A percentile compares a stretch with the other conserved stretches of the same genome.
These are phyloP conservation scores for Selenicereus undatus DNA, from an alignment of 148 eudicot species.

Conservation along the genomic window DNA sequence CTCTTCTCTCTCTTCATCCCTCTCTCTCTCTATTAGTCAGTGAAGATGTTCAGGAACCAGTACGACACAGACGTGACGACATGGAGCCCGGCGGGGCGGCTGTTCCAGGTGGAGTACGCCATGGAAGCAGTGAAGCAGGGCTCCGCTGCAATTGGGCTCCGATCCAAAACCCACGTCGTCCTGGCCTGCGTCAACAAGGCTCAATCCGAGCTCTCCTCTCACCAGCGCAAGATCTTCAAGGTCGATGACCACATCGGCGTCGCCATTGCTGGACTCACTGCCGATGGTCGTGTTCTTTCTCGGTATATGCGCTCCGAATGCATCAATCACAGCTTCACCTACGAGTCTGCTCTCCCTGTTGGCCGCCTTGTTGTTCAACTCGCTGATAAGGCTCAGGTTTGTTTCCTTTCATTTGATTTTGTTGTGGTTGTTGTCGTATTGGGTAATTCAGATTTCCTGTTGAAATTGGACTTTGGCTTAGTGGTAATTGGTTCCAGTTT, in stretches of 20 bases:
- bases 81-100: slow-evolving; percentile 87
- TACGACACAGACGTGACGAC: slow-evolving; percentile 99
- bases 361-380: slow-evolving; percentile 94
- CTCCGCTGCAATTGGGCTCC: slow-evolving; percentile 86
- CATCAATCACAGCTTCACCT: slow-evolving; percentile 60
- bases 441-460: background rate
- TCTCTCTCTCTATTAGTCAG: background rate
- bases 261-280: slow-evolving; percentile 91
- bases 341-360: slow-evolving; percentile 74
- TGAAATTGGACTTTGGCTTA: background rate
- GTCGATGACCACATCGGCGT: slow-evolving; percentile 90
- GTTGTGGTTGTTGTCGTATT: background rate
- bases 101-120: slow-evolving; percentile 95
- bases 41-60: slow-evolving; percentile 84
- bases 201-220: slow-evolving; percentile 84
- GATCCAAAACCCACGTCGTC: slow-evolving; percentile 84
- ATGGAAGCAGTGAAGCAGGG: slow-evolving; percentile 99
- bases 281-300: slow-evolving; percentile 87
- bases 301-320: slow-evolving; percentile 86
- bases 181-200: slow-evolving; percentile 82
- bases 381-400: slow-evolving; percentile 96
- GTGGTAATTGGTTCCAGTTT: background rate
- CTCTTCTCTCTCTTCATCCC: background rate
- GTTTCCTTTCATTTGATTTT: background rate
- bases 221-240: slow-evolving; percentile 95